phyloP scores from a whole-genome alignment of 1,284 basidiomycete genomes.

The Leccinum fuscescens region DNA sequence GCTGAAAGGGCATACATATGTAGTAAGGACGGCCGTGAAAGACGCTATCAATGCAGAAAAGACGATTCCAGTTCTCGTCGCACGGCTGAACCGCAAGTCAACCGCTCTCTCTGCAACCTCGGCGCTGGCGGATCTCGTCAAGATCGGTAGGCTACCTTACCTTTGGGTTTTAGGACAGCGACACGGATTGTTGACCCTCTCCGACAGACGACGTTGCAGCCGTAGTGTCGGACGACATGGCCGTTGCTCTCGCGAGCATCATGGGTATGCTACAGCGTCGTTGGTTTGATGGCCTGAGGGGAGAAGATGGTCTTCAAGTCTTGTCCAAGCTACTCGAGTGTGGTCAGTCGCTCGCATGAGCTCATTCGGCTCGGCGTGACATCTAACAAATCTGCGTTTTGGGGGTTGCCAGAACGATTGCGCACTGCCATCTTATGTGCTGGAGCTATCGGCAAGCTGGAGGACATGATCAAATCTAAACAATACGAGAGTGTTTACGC shows the following conservation, averaged over 20 bases:
- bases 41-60: conserved; percentile 16
- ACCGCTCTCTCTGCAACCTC: conserved; percentile 22
- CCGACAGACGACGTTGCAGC: conserved; percentile 17
- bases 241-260: conserved; percentile 6
- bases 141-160: conserved; percentile 19
- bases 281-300: conserved; percentile 29
- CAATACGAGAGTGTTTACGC: conserved; percentile 12
- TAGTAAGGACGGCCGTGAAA: conserved; percentile 11
- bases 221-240: conserved; percentile 3
- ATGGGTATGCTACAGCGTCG: conserved; percentile 22
- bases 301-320: conserved; percentile 28
- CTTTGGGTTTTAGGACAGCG: background rate
- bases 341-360: conserved; percentile 17
- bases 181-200: background rate
- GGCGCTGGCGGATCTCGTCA: conserved; percentile 17
- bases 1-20: background rate
- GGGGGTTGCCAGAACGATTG: conserved; percentile 11
- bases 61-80: conserved; percentile 21
- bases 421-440: conserved; percentile 16
- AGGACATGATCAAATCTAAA: conserved; percentile 16
- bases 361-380: background rate
- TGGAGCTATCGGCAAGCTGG: conserved; percentile 13
- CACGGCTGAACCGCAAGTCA: conserved; percentile 16
- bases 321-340: conserved; percentile 19
- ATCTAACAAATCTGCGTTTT: background rate